These are phyloP conservation scores for Nitzschia inconspicua DNA, from an alignment of 108 stramenopile species.

Conservation along the genomic window DNA sequence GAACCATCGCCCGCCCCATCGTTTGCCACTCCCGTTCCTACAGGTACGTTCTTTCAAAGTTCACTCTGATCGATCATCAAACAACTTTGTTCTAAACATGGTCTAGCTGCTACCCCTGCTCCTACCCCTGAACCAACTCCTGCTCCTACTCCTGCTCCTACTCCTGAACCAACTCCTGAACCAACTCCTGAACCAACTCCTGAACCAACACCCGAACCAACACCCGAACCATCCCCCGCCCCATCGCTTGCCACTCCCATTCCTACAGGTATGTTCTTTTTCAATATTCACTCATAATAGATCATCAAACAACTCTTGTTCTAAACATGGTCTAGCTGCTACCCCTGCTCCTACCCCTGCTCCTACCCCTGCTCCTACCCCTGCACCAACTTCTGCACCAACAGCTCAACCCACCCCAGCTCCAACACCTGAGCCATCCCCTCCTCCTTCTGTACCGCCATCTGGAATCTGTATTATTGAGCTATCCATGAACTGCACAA, in stretches of 20 bases:
- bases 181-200: conserved; percentile 6
- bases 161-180: conserved; percentile 1
- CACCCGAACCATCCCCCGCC: background rate
- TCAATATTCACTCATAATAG: too few species aligned
- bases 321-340: too few species aligned
- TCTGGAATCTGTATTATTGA: conserved; percentile 3
- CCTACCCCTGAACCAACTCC: background rate
- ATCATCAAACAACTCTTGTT: too few species aligned
- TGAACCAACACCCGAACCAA: background rate
- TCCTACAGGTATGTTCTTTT: too few species aligned
- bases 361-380: background rate
- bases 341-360: background rate
- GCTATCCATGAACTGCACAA: background rate
- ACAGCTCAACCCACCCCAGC: background rate
- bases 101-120: background rate
- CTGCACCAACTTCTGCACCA: background rate
- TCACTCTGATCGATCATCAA: too few species aligned
- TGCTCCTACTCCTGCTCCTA: background rate
- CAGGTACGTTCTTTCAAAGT: too few species aligned
- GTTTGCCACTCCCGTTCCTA: too few species aligned
- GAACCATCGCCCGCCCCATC: too few species aligned
- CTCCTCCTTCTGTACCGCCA: background rate
- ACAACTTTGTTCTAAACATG: too few species aligned
- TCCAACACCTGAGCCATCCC: conserved; percentile 4
- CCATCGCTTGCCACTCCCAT: background rate